phyloP scores from a whole-genome alignment of 2,329 filamentous ascomycete genomes.

The Apiospora rasikravindrae region DNA sequence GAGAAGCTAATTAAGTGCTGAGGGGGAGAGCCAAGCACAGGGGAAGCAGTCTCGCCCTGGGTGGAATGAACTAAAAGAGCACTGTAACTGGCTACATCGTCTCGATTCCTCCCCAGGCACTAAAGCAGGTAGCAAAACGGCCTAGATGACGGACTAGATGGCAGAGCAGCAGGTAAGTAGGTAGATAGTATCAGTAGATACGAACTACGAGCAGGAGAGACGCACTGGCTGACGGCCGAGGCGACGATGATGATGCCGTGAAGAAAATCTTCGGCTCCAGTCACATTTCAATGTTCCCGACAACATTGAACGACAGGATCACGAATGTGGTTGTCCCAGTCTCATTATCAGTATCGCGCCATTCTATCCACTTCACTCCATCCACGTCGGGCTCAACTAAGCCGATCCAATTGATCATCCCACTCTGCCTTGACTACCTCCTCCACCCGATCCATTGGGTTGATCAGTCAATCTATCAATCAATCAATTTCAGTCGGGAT shows the following conservation, averaged over 20 bases:
- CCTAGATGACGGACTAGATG: slow-evolving; percentile 6
- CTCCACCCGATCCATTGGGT: slow-evolving; percentile 11
- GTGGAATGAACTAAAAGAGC: not conserved
- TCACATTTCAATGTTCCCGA: not conserved
- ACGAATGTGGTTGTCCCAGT: not conserved
- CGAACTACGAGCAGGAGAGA: not conserved
- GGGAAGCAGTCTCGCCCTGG: slow-evolving; percentile 5
- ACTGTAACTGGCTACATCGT: slow-evolving; percentile 6
- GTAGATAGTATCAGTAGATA: not conserved
- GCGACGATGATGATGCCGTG: slow-evolving; percentile 9
- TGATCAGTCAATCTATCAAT: slow-evolving; percentile 17
- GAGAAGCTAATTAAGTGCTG: not conserved
- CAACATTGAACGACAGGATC: not conserved
- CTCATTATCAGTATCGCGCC: slow-evolving; percentile 6
- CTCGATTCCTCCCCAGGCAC: not conserved
- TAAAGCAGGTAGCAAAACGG: slow-evolving; percentile 2
- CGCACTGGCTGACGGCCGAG: not conserved
- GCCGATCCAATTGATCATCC: slow-evolving; percentile 17
- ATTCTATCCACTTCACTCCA: slow-evolving; percentile 5
- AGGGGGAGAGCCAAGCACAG: slow-evolving; percentile 14
- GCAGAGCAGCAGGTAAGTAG: not conserved
- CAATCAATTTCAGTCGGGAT: slow-evolving; percentile 12
- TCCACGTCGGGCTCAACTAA: slow-evolving; percentile 2
- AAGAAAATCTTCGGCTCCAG: not conserved
- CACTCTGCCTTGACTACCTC: slow-evolving; percentile 3